Base-by-base conservation (phyloP, 164 flowering plant genomes). In the Vitis rotundifolia region DNA sequence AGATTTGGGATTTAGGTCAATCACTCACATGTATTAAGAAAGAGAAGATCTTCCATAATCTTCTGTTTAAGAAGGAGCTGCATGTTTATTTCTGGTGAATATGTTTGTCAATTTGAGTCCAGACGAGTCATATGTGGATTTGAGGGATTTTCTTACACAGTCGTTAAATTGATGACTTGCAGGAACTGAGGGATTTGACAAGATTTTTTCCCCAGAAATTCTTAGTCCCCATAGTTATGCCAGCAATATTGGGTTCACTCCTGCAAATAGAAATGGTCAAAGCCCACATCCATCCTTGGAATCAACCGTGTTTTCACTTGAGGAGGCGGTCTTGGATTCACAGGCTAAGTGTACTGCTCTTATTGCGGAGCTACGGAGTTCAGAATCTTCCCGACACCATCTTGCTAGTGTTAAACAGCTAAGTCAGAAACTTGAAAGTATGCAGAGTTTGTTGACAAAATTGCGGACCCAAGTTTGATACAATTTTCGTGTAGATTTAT, bases 101-200 rank as follows among this genome's bases (percentile, higher is more conserved):
- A 37, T 37, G 44, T 37, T 37, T 37, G 44, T 6, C 1, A 37
- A 3, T 37, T 37, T 37, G 44, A 37, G 44, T 37, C 44, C 5
- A 37, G 44, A 37, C 7, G 44, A 37, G 44, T 37, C 44, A 6
- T 3, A 37, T 37, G 44, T 37, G 44, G 44, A 37, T 22, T 22
- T 22, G 26, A 22, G 26, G 26, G 26, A 22, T 37, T 37, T 37
- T 37, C 44, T 37, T 3, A 37, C 44, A 37, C 44, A 37, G 44
- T 29, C 31, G 1, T 5, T 19, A 47, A 48, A 37, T 59, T 64
- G 49, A 18, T 63, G 59, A 61, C 22, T 76, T 85, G 83, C 91
- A 94, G 99, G 99, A 72, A 87, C 76, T 57, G 91, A 86, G 50
- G 80, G 97, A 37, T 76, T 92, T 68, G 97, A 90, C 74, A 88